Evolutionary conservation across 768 basidiomycete species (phyloP).

Genomic region (Mycena rosella): DNA sequence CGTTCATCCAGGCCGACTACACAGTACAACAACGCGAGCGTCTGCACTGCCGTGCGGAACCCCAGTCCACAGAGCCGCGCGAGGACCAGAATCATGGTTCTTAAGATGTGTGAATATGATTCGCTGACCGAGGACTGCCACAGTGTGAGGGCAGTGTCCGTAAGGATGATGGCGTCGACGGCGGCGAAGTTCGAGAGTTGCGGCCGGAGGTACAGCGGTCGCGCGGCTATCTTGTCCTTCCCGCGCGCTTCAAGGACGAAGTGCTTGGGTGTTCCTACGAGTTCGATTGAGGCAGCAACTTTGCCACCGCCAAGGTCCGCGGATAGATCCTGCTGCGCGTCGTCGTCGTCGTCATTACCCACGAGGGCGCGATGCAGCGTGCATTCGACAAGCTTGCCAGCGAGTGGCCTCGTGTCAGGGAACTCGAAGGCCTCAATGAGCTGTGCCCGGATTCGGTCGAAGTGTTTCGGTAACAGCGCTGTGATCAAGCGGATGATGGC

Average conservation of each 20-base stretch:
- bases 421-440: conserved; percentile 4
- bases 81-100: conserved; percentile 17
- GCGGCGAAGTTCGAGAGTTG: conserved; percentile 8
- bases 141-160: background rate
- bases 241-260: conserved; percentile 4
- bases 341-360: no score
- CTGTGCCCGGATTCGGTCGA: conserved; percentile 7
- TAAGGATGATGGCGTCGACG: conserved; percentile 21
- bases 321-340: background rate
- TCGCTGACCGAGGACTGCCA: conserved; percentile 13
- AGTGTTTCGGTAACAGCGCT: conserved; percentile 5
- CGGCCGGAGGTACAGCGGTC: conserved; percentile 18
- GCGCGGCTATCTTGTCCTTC: background rate
- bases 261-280: conserved; percentile 12
- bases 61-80: background rate
- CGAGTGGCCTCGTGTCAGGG: conserved; percentile 9
- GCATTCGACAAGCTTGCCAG: conserved; percentile 23
- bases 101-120: background rate
- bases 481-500: conserved; percentile 5
- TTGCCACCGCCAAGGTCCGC: conserved; percentile 4
- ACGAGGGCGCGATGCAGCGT: conserved; percentile 18
- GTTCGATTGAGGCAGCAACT: conserved; percentile 2
- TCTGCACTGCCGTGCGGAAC: conserved; percentile 11
- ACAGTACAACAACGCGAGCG: conserved; percentile 10
- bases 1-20: background rate